These are phyloP conservation scores for Sporobolomyces pararoseus DNA, from an alignment of 768 basidiomycete genomes.

Conservation along the genomic window DNA sequence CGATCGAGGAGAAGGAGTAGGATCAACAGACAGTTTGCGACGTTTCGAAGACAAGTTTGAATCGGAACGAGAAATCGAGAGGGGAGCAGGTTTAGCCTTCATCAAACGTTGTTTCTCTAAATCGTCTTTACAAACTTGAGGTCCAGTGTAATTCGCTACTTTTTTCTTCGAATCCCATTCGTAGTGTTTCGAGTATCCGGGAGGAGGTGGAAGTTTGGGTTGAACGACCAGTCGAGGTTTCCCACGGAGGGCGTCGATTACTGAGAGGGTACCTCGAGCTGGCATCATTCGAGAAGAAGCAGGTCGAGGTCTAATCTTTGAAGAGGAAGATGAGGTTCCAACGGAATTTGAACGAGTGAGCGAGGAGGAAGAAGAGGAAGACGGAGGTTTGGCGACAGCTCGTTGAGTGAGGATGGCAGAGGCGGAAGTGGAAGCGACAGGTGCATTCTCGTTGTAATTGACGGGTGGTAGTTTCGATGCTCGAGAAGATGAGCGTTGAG, in stretches of 20 bases:
- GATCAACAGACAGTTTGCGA: background rate
- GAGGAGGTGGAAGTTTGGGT: slow-evolving; percentile 33
- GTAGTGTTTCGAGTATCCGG: slow-evolving; percentile 31
- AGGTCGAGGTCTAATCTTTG: background rate
- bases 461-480: background rate
- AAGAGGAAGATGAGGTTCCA: background rate
- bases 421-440: background rate
- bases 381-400: background rate
- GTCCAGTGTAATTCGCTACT: slow-evolving; percentile 23
- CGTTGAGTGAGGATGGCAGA: slow-evolving; percentile 2
- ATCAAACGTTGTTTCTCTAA: background rate
- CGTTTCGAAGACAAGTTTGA: slow-evolving; percentile 1
- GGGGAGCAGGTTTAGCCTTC: background rate
- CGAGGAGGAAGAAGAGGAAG: background rate
- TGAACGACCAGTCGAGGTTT: slow-evolving; percentile 25
- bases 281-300: slow-evolving; percentile 9
- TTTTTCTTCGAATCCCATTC: slow-evolving; percentile 14
- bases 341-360: slow-evolving; percentile 11
- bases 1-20: background rate
- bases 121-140: background rate
- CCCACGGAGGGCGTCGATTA: slow-evolving; percentile 11
- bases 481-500: slow-evolving; percentile 5
- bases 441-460: slow-evolving; percentile 23
- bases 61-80: background rate
- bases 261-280: slow-evolving; percentile 9